phyloP scores from a whole-genome alignment of 139 green algal species.

The Haematococcus lacustris region DNA sequence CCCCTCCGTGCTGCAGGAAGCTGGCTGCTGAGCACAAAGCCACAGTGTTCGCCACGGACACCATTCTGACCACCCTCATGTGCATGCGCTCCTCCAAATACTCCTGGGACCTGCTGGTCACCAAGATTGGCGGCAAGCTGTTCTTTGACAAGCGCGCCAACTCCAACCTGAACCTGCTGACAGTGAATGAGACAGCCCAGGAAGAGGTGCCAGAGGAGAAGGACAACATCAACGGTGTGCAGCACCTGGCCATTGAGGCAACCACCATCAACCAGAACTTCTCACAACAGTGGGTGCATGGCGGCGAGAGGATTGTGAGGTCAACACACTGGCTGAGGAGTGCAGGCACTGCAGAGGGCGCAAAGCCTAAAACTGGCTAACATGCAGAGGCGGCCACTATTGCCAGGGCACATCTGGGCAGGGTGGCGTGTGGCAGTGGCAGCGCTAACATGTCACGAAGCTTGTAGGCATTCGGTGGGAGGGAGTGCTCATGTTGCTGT shows the following conservation, averaged over 20 bases:
- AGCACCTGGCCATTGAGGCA: constrained; percentile 81
- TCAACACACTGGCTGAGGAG: too few species aligned
- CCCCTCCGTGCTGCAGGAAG: constrained; percentile 6
- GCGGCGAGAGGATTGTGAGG: too few species aligned
- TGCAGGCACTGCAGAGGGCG: too few species aligned
- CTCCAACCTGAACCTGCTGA: constrained; percentile 79
- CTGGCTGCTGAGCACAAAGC: constrained; percentile 25
- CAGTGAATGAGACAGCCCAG: constrained; percentile 70
- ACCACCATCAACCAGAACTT: constrained; percentile 92
- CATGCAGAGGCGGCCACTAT: too few species aligned
- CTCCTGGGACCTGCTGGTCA: constrained; percentile 85
- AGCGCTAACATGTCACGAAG: too few species aligned
- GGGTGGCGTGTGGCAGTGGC: too few species aligned
- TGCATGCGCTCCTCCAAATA: constrained; percentile 83
- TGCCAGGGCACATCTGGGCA: too few species aligned
- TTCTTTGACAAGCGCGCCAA: constrained; percentile 87
- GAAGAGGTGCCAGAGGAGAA: constrained; percentile 66
- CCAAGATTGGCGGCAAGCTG: constrained; percentile 49
- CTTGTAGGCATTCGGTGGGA: too few species aligned
- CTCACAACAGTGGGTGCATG: constrained; percentile 63
- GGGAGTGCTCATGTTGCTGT: too few species aligned
- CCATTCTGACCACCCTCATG: constrained; percentile 91
- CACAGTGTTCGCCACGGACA: constrained; percentile 89
- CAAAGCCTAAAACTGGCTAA: too few species aligned
- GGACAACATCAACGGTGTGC: constrained; percentile 88